These are phyloP conservation scores for Aphelidium insulamus DNA, from an alignment of 371 early-diverging fungal species.

Conservation along the genomic window DNA sequence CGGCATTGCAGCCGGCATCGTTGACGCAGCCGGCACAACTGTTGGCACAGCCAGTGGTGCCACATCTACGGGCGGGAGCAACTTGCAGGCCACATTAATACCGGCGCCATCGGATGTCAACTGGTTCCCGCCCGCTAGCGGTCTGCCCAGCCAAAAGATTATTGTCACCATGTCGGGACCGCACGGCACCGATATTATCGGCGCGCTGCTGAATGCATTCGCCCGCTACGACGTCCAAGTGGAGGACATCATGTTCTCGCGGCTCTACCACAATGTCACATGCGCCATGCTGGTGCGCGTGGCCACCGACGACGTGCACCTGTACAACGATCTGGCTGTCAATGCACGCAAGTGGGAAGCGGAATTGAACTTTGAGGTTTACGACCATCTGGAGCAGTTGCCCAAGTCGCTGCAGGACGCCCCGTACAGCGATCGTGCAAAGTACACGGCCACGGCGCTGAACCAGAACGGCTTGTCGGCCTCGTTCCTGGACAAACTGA, in stretches of 20 bases:
- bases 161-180: constrained; percentile 53
- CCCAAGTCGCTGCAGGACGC: constrained; percentile 49
- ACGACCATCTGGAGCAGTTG: constrained; percentile 12
- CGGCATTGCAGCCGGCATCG: constrained; percentile 5
- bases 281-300: constrained; percentile 57
- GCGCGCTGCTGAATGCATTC: constrained; percentile 43
- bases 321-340: constrained; percentile 46
- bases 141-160: constrained; percentile 30
- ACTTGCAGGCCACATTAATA: neutral
- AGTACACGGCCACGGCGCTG: constrained; percentile 58
- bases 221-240: constrained; percentile 41
- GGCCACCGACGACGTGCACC: constrained; percentile 33
- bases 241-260: constrained; percentile 57
- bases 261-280: constrained; percentile 65
- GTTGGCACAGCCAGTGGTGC: neutral
- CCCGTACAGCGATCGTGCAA: constrained; percentile 48
- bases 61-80: constrained; percentile 1
- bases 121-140: constrained; percentile 4
- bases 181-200: constrained; percentile 72
- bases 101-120: neutral
- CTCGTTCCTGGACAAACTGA: constrained; percentile 46
- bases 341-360: constrained; percentile 65
- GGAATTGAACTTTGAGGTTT: constrained; percentile 43
- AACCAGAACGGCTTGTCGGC: constrained; percentile 51
- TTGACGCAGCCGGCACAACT: constrained; percentile 3